phyloP scores from a whole-genome alignment of 2,329 filamentous ascomycete species.

The Apiospora koreana region DNA sequence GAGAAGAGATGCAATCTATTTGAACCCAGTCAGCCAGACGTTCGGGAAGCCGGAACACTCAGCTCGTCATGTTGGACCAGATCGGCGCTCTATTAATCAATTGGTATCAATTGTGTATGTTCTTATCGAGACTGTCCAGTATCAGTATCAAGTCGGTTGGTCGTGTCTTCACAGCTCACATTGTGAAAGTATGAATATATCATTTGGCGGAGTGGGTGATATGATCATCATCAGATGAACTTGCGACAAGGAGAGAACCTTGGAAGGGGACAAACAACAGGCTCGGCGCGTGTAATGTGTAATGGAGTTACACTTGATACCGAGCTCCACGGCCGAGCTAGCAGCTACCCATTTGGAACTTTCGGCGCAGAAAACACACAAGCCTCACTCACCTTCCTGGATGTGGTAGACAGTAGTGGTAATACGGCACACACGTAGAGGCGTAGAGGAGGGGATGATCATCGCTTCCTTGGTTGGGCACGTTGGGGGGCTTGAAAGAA shows the following conservation, averaged over 20 bases:
- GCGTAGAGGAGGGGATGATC: background rate
- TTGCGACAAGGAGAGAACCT: background rate
- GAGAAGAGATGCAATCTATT: background rate
- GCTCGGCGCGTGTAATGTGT: background rate
- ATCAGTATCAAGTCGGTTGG: background rate
- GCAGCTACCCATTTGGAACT: background rate
- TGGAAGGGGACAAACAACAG: background rate
- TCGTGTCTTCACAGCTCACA: background rate
- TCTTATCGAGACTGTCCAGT: background rate
- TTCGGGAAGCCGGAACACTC: background rate
- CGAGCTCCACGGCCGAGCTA: background rate
- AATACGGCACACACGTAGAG: background rate
- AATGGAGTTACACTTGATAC: background rate
- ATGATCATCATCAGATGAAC: conserved; percentile 4
- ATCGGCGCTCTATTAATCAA: background rate
- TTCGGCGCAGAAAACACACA: background rate
- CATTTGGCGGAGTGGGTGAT: background rate
- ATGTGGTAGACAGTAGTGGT: background rate
- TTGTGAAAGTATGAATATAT: background rate
- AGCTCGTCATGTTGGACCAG: background rate
- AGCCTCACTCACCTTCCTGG: background rate
- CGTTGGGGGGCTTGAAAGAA: too few species aligned
- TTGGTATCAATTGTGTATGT: background rate
- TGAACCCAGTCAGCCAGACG: background rate
- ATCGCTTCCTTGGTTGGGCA: conserved; percentile 1